phyloP scores from a whole-genome alignment of 306 rosid species.

The Purshia tridentata region DNA sequence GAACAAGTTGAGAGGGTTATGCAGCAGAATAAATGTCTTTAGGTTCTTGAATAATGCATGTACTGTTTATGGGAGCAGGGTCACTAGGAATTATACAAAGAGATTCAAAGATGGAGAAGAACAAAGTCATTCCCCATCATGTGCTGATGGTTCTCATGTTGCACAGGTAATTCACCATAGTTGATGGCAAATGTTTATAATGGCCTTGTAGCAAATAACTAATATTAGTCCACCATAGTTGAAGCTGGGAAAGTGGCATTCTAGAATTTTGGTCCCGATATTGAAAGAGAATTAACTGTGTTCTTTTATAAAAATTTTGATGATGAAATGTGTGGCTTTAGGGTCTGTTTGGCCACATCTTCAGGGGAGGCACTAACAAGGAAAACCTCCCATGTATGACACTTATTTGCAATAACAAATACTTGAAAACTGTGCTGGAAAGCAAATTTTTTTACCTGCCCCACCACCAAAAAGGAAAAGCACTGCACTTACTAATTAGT shows the following conservation, averaged over 20 bases:
- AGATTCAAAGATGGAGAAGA: slow-evolving; percentile 47
- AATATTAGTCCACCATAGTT: not conserved
- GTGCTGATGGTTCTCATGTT: slow-evolving; percentile 10
- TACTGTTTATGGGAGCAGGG: slow-evolving; percentile 26
- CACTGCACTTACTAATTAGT: not conserved
- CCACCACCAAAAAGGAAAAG: not conserved
- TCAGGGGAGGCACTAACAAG: not conserved
- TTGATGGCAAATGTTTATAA: not conserved
- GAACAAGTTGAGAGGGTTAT: slow-evolving; percentile 22
- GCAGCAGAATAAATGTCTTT: slow-evolving; percentile 17
- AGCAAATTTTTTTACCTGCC: not conserved
- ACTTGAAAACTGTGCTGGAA: not conserved
- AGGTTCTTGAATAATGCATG: slow-evolving; percentile 25
- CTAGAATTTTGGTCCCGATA: not conserved
- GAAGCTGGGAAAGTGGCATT: not conserved
- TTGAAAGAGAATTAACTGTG: not conserved
- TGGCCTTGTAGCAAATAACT: not conserved
- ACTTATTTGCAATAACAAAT: not conserved
- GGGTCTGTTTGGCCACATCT: not conserved
- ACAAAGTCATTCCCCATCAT: slow-evolving; percentile 32
- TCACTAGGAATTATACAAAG: slow-evolving; percentile 35
- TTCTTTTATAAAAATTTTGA: not conserved
- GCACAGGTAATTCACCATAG: slow-evolving; percentile 32
- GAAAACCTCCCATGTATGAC: not conserved
- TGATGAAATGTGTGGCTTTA: not conserved